These are phyloP conservation scores for Plasmodium adleri DNA, from an alignment of 169 alveolate species.

Conservation along the genomic window DNA sequence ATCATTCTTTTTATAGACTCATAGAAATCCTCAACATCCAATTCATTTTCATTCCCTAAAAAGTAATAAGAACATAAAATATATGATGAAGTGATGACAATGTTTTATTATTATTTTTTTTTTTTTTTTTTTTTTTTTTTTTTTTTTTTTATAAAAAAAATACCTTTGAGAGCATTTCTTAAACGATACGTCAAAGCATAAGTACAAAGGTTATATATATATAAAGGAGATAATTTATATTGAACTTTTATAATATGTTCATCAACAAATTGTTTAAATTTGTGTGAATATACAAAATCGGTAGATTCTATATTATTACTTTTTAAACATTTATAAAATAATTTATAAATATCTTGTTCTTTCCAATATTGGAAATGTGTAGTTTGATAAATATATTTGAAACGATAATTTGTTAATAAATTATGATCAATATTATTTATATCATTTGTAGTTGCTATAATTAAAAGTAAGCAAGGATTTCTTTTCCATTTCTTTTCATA, in stretches of 20 bases:
- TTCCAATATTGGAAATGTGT: conserved; percentile 19
- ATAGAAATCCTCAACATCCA: conserved; percentile 23
- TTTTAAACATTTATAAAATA: conserved; percentile 21
- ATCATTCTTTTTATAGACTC: conserved; percentile 7
- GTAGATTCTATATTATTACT: conserved; percentile 18
- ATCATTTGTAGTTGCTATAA: conserved; percentile 38
- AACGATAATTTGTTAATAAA: conserved; percentile 22
- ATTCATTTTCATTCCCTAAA: conserved; percentile 23
- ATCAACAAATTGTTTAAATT: conserved; percentile 18
- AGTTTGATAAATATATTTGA: conserved; percentile 28
- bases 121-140: conserved; percentile 3
- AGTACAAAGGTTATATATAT: conserved; percentile 24
- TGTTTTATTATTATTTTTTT: background rate
- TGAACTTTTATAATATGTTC: conserved; percentile 17
- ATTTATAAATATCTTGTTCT: conserved; percentile 23
- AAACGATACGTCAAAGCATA: conserved; percentile 13
- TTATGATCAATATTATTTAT: conserved; percentile 33
- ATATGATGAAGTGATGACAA: too few species aligned
- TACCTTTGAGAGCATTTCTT: conserved; percentile 25
- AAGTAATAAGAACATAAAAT: background rate
- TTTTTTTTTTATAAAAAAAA: background rate
- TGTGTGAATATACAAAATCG: conserved; percentile 13
- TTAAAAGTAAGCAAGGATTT: conserved; percentile 5
- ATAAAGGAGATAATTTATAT: conserved; percentile 26
- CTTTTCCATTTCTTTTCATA: conserved; percentile 40